phyloP scores from a whole-genome alignment of 768 basidiomycete genomes.

The Mycena amicta region DNA sequence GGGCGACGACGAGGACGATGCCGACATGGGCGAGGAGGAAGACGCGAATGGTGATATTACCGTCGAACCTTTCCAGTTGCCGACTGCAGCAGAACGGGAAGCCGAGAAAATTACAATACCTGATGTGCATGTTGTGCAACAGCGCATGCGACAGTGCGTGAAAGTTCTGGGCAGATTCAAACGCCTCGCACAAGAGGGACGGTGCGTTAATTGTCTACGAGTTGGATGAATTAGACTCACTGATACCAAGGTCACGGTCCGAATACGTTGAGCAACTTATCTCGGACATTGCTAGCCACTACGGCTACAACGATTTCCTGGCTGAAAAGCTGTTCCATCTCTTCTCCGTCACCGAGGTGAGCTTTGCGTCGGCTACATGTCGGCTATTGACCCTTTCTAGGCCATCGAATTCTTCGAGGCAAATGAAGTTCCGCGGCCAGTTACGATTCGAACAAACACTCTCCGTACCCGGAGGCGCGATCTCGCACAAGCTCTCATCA shows the following conservation, averaged over 20 bases:
- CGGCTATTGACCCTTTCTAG: conserved; percentile 41
- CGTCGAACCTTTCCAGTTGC: conserved; percentile 61
- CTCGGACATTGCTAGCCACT: conserved; percentile 90
- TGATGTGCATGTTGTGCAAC: conserved; percentile 75
- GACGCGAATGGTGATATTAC: conserved; percentile 42
- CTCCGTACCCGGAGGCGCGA: conserved; percentile 91
- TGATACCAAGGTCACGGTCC: conserved; percentile 67
- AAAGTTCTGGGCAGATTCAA: conserved; percentile 74
- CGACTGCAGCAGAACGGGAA: conserved; percentile 71
- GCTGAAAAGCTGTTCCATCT: conserved; percentile 93
- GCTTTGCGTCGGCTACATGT: conserved; percentile 21
- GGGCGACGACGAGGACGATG: conserved; percentile 48
- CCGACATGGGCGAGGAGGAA: conserved; percentile 47
- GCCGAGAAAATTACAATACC: conserved; percentile 72
- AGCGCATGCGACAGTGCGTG: conserved; percentile 78
- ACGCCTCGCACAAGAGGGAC: conserved; percentile 62
- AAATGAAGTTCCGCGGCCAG: conserved; percentile 92
- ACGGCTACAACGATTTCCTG: conserved; percentile 96
- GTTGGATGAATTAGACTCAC: conserved; percentile 7
- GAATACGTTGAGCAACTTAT: conserved; percentile 90
- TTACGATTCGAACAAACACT: conserved; percentile 97
- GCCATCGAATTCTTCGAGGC: conserved; percentile 98
- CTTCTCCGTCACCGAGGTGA: conserved; percentile 89
- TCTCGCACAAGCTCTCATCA: conserved; percentile 90
- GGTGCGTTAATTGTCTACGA: conserved; percentile 46